Base-by-base conservation (phyloP, 164 flowering plant genomes). In the Kingdonia uniflora region DNA sequence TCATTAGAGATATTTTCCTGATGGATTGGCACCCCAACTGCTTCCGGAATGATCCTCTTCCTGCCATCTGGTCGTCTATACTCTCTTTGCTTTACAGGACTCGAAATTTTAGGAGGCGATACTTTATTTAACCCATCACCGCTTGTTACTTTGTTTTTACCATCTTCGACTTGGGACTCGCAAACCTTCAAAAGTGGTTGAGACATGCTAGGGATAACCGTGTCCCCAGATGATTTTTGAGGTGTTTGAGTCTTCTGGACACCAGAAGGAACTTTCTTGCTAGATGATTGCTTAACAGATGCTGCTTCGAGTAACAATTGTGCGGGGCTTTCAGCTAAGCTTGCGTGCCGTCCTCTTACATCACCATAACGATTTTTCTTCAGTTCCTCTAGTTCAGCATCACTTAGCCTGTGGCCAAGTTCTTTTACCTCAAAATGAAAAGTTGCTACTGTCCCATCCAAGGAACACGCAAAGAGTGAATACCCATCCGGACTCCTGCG, bases 401-500 rank as follows among this genome's bases (percentile, higher is more conserved):
- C 97, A 46, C 67, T 80, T 59, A 94, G 57, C 65, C 72, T 76
- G 43, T 80, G 71, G 21, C 99, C 99, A 53, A 94, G 75, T 71
- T 94, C 99, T 58, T 80, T 87, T 14, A 29, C 81, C 62, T 94
- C 96, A 71, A 94, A 94, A 73, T 89, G 88, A 54, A 87, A 89
- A 40, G 84, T 83, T 25, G 97, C 88, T 52, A 83, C 82, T 3
- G 96, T 79, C 55, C 99, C 99, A 65, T 94, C 99, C 74, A 94
- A 76, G 58, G 99, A 92, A 66, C 99, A 92, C 14, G 99, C 99
- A 70, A 92, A 84, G 24, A 92, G 84, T 22, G 87, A 76, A 79
- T 86, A 92, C 5, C 99, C 99, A 79, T 94, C 99, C 57, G 99
- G 89, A 61, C 97, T 92, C 99, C 99, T 92, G 84, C 65, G 67